These are phyloP conservation scores for Nicotiana undulata DNA, from an alignment of 257 asterid genomes.

Conservation along the genomic window DNA sequence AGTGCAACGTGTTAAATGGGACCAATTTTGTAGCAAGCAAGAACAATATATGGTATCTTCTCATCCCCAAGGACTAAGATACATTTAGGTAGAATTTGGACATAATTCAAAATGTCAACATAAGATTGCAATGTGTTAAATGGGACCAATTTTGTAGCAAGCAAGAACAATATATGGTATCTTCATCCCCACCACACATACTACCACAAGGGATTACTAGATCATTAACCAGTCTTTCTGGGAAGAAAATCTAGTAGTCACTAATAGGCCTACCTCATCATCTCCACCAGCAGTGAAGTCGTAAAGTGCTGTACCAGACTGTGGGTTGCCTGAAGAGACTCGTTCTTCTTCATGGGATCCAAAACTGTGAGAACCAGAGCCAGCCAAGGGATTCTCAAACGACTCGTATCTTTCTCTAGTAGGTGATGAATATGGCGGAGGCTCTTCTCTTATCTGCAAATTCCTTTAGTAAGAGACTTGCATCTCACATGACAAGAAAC, in stretches of 20 bases:
- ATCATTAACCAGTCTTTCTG: not conserved
- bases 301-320: conserved; percentile 81
- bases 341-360: conserved; percentile 56
- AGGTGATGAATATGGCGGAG: conserved; percentile 99
- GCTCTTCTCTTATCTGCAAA: conserved; percentile 85
- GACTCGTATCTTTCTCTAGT: conserved; percentile 65
- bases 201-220: conserved; percentile 5
- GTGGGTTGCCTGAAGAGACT: conserved; percentile 63
- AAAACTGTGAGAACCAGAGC: conserved; percentile 60
- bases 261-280: conserved; percentile 64
- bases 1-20: not conserved
- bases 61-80: not conserved
- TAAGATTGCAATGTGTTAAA: not conserved
- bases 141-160: not conserved
- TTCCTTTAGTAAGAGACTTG: conserved; percentile 13
- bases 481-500: conserved; percentile 9
- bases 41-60: not conserved
- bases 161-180: not conserved
- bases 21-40: not conserved
- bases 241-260: not conserved
- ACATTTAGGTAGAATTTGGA: too few species aligned
- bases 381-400: conserved; percentile 90
- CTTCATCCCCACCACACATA: not conserved
- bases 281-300: conserved; percentile 99
- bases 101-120: not conserved